These are phyloP conservation scores for Colletotrichum siamense DNA, from an alignment of 2,329 filamentous ascomycete genomes.

Conservation along the genomic window DNA sequence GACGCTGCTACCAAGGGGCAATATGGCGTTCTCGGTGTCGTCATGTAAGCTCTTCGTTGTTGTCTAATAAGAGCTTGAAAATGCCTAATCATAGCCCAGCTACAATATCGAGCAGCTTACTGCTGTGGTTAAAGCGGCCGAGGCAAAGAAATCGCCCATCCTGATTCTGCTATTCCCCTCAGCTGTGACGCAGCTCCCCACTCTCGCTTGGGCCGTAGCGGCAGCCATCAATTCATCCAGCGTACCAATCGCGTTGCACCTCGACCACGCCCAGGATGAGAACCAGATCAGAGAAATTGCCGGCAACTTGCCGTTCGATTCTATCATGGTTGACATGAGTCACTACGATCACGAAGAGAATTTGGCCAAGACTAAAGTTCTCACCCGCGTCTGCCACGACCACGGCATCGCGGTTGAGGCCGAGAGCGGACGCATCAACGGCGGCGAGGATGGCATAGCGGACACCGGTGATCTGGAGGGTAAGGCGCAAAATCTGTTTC, in stretches of 20 bases:
- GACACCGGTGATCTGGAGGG: constrained; percentile 57
- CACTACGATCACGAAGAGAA: constrained; percentile 77
- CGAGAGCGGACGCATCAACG: constrained; percentile 68
- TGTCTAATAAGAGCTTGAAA: neutral
- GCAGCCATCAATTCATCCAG: constrained; percentile 6
- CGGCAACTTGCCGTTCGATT: constrained; percentile 66
- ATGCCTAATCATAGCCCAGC: constrained; percentile 45
- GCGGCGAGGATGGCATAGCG: constrained; percentile 74
- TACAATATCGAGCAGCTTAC: constrained; percentile 75
- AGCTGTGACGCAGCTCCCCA: constrained; percentile 5
- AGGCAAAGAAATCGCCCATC: constrained; percentile 67
- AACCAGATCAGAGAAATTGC: constrained; percentile 59
- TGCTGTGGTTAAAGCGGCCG: constrained; percentile 70
- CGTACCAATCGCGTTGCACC: constrained; percentile 49
- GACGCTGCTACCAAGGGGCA: constrained; percentile 54
- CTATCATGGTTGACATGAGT: constrained; percentile 80
- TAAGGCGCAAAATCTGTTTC: too few relatives aligned
- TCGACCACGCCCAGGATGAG: constrained; percentile 70
- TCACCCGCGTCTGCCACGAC: constrained; percentile 67
- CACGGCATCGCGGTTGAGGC: constrained; percentile 71
- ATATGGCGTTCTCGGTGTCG: constrained; percentile 59
- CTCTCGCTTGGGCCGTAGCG: constrained; percentile 61
- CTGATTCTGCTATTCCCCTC: constrained; percentile 70
- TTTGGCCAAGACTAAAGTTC: constrained; percentile 63
- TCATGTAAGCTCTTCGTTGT: constrained; percentile 42